phyloP scores from a whole-genome alignment of 2,329 filamentous ascomycete genomes.

The Ophiostoma pallidulum region DNA sequence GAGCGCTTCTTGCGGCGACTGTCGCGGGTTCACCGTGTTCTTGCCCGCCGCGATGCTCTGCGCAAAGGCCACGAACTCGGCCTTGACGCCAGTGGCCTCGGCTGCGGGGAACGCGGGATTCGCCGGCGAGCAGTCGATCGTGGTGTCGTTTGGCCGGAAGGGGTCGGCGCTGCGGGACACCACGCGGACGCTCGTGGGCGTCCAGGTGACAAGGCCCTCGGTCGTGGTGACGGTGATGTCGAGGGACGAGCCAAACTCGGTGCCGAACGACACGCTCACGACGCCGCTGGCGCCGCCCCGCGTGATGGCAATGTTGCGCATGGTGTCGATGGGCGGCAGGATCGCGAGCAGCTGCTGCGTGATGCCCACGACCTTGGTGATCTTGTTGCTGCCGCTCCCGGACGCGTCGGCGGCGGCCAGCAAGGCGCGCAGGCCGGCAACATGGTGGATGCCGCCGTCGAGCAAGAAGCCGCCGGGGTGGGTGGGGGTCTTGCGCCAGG shows the following conservation, averaged over 20 bases:
- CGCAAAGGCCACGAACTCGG: slow-evolving; percentile 24
- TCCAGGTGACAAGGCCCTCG: slow-evolving; percentile 21
- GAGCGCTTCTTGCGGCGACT: slow-evolving; percentile 24
- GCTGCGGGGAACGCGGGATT: slow-evolving; percentile 6
- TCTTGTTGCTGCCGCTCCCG: slow-evolving; percentile 23
- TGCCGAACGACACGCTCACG: slow-evolving; percentile 23
- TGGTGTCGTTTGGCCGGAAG: background rate
- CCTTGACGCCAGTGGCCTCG: slow-evolving; percentile 20
- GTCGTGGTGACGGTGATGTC: slow-evolving; percentile 23
- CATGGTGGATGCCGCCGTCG: slow-evolving; percentile 65
- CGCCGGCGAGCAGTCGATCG: slow-evolving; percentile 17
- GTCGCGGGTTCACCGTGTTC: slow-evolving; percentile 15
- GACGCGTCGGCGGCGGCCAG: slow-evolving; percentile 34
- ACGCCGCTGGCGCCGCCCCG: slow-evolving; percentile 19
- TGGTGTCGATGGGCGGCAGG: slow-evolving; percentile 57
- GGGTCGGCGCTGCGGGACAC: slow-evolving; percentile 2
- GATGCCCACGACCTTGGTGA: slow-evolving; percentile 43
- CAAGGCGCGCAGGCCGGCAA: slow-evolving; percentile 53
- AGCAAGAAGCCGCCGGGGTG: slow-evolving; percentile 70
- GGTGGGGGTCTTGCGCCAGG: slow-evolving; percentile 55
- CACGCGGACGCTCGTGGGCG: slow-evolving; percentile 17
- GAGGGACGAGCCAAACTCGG: slow-evolving; percentile 22
- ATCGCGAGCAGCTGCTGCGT: slow-evolving; percentile 44
- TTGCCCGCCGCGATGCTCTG: slow-evolving; percentile 18
- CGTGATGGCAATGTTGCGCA: slow-evolving; percentile 41